Percentiles rank a stretch among this genome's conserved stretches.
Conservation (phyloP, 208 protist genomes). For the Leishmania braziliensis region DNA sequence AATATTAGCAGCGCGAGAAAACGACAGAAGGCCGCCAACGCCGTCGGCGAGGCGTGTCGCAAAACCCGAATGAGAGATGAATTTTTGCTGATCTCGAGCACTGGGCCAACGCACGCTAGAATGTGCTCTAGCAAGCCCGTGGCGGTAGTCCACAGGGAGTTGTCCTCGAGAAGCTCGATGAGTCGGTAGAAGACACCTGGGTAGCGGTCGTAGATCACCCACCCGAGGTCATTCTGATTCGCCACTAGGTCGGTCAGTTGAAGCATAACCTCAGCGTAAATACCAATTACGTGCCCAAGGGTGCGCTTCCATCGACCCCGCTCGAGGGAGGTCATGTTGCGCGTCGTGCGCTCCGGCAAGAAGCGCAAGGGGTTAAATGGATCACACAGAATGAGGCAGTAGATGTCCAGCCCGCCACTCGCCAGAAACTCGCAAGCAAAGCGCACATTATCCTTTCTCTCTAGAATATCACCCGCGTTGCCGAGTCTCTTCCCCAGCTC, state of each 20-base stretch:
- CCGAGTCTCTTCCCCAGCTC: slow-evolving; percentile 25
- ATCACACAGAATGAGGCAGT: slow-evolving; percentile 68
- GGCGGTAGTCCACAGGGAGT: slow-evolving; percentile 36
- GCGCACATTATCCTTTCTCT: slow-evolving; percentile 48
- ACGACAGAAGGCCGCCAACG: slow-evolving; percentile 61
- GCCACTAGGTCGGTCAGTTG: slow-evolving; percentile 73
- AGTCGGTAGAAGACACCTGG: slow-evolving; percentile 75
- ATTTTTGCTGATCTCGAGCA: slow-evolving; percentile 75
- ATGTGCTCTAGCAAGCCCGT: slow-evolving; percentile 68
- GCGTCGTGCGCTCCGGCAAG: slow-evolving; percentile 4
- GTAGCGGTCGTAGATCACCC: slow-evolving; percentile 81
- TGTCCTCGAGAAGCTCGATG: slow-evolving; percentile 64
- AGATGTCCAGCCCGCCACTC: slow-evolving; percentile 68
- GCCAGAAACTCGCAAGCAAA: slow-evolving; percentile 59
- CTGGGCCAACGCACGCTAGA: slow-evolving; percentile 68
- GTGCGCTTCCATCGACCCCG: slow-evolving; percentile 14
- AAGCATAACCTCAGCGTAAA: slow-evolving; percentile 40
- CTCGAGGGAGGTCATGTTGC: slow-evolving; percentile 12
- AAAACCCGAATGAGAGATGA: slow-evolving; percentile 56
- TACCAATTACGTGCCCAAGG: slow-evolving; percentile 17
- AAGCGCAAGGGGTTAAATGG: slow-evolving; percentile 35
- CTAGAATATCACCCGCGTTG: slow-evolving; percentile 39
- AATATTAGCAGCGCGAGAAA: slow-evolving; percentile 77
- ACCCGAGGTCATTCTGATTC: slow-evolving; percentile 68
- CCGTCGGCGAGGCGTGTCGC: slow-evolving; percentile 33